These are phyloP conservation scores for Nematocida sp. DNA, from an alignment of 371 early-diverging fungal genomes.

Conservation along the genomic window DNA sequence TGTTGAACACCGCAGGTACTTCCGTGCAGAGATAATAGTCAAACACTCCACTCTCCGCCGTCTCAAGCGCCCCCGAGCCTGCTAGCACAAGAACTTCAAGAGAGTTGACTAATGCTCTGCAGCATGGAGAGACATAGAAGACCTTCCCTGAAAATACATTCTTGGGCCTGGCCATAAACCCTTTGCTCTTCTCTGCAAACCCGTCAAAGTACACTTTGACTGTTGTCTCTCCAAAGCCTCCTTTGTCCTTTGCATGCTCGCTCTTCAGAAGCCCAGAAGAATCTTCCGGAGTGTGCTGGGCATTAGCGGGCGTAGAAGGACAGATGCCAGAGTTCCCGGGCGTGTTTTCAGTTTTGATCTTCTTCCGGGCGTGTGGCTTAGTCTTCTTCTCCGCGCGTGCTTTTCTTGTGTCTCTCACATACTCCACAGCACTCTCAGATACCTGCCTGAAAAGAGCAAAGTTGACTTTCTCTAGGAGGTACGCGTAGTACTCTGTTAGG, in stretches of 20 bases:
- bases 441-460: conserved; percentile 33
- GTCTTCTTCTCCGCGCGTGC: neutral
- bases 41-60: neutral
- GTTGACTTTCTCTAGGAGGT: conserved; percentile 44
- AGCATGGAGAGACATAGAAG: conserved; percentile 4
- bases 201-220: neutral
- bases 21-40: conserved; percentile 11
- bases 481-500: conserved; percentile 28
- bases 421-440: neutral
- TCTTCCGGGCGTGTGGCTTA: neutral
- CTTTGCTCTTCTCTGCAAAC: neutral
- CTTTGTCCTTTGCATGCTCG: neutral
- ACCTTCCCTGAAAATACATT: neutral
- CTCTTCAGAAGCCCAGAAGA: neutral
- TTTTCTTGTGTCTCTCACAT: neutral
- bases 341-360: too few species aligned
- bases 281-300: neutral
- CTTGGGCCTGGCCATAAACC: neutral
- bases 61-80: neutral
- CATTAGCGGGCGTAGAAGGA: neutral
- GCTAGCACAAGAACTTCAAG: conserved; percentile 19
- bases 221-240: neutral
- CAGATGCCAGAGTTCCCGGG: too few species aligned
- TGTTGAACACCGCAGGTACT: conserved; percentile 9
- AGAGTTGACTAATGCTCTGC: neutral